These are phyloP conservation scores for Eimeria maxima DNA, from an alignment of 169 alveolate genomes.

Conservation along the genomic window DNA sequence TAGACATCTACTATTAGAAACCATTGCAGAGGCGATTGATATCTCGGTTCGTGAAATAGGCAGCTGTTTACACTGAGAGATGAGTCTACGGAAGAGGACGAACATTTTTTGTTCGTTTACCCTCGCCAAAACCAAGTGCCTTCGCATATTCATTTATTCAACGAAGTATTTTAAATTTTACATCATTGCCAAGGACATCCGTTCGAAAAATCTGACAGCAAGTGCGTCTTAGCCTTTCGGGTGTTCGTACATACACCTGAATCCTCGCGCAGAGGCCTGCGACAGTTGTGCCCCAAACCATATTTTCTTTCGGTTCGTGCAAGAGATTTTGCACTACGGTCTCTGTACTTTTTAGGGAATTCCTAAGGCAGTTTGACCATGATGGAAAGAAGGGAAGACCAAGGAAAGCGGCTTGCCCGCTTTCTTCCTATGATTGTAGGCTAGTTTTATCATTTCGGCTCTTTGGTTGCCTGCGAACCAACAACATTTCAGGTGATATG, in stretches of 20 bases:
- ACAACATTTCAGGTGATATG: slow-evolving; percentile 63
- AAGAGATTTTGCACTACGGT: slow-evolving; percentile 50
- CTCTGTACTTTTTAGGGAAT: slow-evolving; percentile 47
- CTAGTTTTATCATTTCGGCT: no score
- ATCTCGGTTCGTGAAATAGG: neutral
- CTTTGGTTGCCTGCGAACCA: neutral
- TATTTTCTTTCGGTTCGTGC: slow-evolving; percentile 70
- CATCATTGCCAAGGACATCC: neutral
- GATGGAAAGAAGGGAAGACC: slow-evolving; percentile 70
- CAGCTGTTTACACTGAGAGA: neutral
- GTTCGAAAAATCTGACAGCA: neutral
- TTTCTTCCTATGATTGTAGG: slow-evolving; percentile 82
- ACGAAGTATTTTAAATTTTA: neutral
- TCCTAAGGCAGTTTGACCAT: slow-evolving; percentile 67
- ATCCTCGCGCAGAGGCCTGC: neutral
- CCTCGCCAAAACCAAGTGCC: neutral
- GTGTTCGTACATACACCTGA: slow-evolving; percentile 77
- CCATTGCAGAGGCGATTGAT: neutral
- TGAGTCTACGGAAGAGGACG: neutral
- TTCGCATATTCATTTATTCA: neutral
- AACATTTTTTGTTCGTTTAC: neutral
- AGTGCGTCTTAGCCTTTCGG: neutral
- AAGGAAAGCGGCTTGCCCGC: slow-evolving; percentile 83
- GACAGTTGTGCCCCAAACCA: slow-evolving; percentile 71
- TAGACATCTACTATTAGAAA: neutral